These are phyloP conservation scores for Tylopilus vinaceipallidus DNA, from an alignment of 768 basidiomycete genomes.

Conservation along the genomic window DNA sequence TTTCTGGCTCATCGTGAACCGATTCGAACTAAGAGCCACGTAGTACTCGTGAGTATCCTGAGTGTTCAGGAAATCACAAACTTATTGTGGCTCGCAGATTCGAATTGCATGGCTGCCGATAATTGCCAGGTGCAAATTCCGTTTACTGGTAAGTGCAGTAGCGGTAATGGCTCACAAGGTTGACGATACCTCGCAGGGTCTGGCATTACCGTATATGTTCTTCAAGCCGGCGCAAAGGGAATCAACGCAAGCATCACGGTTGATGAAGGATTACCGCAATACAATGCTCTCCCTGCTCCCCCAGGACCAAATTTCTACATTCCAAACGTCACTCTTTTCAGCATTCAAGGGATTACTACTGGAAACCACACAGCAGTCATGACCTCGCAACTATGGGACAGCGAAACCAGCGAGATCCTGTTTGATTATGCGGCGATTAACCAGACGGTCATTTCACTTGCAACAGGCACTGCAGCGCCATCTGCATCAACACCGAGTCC, in stretches of 20 bases:
- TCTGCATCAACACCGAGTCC: background rate
- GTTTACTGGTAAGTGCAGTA: slow-evolving; percentile 6
- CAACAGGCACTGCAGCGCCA: background rate
- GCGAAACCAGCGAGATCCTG: slow-evolving; percentile 15
- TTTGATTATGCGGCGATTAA: slow-evolving; percentile 20
- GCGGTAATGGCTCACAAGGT: background rate
- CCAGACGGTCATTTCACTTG: slow-evolving; percentile 7
- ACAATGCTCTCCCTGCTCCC: slow-evolving; percentile 10
- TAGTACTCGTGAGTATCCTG: slow-evolving; percentile 9
- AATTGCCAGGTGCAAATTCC: slow-evolving; percentile 16
- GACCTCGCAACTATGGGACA: slow-evolving; percentile 13
- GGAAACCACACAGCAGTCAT: slow-evolving; percentile 16
- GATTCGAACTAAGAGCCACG: background rate
- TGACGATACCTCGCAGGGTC: slow-evolving; percentile 12
- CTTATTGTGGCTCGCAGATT: slow-evolving; percentile 5
- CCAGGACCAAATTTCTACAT: slow-evolving; percentile 10
- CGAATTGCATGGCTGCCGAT: slow-evolving; percentile 9
- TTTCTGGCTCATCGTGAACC: background rate
- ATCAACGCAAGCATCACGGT: slow-evolving; percentile 16
- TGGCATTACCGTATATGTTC: slow-evolving; percentile 18
- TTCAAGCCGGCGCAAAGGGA: slow-evolving; percentile 17
- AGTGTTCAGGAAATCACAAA: background rate
- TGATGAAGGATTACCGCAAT: slow-evolving; percentile 6
- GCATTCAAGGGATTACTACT: slow-evolving; percentile 9
- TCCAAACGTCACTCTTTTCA: slow-evolving; percentile 15